A percentile compares a stretch with the other conserved stretches of the same genome.
phyloP scores from a whole-genome alignment of 176 grass and related monocot genomes.

The Zea luxurians region DNA sequence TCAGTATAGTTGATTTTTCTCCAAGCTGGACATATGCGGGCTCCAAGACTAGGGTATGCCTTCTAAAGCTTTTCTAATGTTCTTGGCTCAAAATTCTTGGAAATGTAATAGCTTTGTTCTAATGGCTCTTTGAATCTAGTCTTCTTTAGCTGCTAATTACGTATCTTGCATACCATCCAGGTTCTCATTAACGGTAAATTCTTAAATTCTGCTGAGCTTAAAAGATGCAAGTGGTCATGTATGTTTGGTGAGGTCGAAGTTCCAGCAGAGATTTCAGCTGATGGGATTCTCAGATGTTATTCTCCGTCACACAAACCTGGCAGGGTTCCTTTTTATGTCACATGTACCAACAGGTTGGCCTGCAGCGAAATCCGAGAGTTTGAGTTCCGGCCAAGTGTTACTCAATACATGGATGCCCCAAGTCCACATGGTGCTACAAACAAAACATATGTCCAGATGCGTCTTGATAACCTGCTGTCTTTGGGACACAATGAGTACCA shows the following conservation, averaged over 20 bases:
- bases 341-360: conserved; percentile 80
- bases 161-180: conserved; percentile 52
- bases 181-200: conserved; percentile 73
- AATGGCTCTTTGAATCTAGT: conserved; percentile 4
- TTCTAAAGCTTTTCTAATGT: conserved; percentile 18
- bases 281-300: conserved; percentile 64
- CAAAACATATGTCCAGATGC: conserved; percentile 61
- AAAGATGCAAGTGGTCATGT: conserved; percentile 79
- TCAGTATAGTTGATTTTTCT: conserved; percentile 76
- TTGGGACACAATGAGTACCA: conserved; percentile 56
- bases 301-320: conserved; percentile 62
- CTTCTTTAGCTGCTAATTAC: conserved; percentile 28
- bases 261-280: conserved; percentile 56
- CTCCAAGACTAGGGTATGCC: conserved; percentile 67
- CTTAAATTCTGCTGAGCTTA: conserved; percentile 50
- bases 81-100: conserved; percentile 4
- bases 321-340: conserved; percentile 91
- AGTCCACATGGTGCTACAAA: conserved; percentile 53
- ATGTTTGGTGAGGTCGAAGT: conserved; percentile 99
- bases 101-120: conserved; percentile 20
- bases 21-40: conserved; percentile 75
- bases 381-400: conserved; percentile 64
- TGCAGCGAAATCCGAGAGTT: conserved; percentile 95
- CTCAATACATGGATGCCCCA: conserved; percentile 61
- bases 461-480: conserved; percentile 72